Evolutionary conservation across 2,329 filamentous ascomycete genomes (phyloP), one percentile per base, ranked within the genome.

Genomic region (Botrytis deweyae): DNA sequence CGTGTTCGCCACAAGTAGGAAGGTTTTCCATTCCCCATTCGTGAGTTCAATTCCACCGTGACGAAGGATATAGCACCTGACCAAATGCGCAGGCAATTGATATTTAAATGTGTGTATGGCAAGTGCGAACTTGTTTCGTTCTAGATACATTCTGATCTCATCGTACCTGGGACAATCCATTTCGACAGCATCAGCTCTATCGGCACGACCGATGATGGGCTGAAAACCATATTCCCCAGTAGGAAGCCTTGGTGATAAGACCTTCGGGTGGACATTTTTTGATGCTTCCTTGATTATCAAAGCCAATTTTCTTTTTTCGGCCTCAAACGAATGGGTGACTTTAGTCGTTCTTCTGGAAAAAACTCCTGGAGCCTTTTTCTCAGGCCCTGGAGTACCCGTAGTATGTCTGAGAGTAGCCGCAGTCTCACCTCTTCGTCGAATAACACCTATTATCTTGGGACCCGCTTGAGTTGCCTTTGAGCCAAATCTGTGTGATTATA

Each of bases 101-200:
- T 38, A 71, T 4, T 71, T 16, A 42, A 71, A 64, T 38, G 69
- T 71, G 20, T 71, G 55, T 44, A 71, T 64, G 29, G 69, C 69
- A n/a, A 71, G 69, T 38, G 69, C 58, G 5, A 62, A 62, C 18
- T 18, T 61, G 29, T 71, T 64, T 38, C 5, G 20, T 14, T 62
- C 59, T 25, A 71, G 36, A 49, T 71, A 49, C 58, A 36, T 22
- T 49, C 55, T n/a, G 40, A 71, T 44, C 59, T 71, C 40, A 49
- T 64, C 36, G 10, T 64, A 62, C n/a, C 69, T 71, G 20, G 52
- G 36, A 33, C 25, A 68, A 33, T 67, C 22, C 16, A 55, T 40
- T 55, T 55, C 33, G n/a, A 67, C 46, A 46, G 65, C 33, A 55
- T 5, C 65, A 55, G 65, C 65, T 67, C 33, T 67, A 14, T 55